Evolutionary conservation across 2,329 filamentous ascomycete species (phyloP), one percentile per base, ranked within the genome.

Genomic region (Huntiella decipiens): DNA sequence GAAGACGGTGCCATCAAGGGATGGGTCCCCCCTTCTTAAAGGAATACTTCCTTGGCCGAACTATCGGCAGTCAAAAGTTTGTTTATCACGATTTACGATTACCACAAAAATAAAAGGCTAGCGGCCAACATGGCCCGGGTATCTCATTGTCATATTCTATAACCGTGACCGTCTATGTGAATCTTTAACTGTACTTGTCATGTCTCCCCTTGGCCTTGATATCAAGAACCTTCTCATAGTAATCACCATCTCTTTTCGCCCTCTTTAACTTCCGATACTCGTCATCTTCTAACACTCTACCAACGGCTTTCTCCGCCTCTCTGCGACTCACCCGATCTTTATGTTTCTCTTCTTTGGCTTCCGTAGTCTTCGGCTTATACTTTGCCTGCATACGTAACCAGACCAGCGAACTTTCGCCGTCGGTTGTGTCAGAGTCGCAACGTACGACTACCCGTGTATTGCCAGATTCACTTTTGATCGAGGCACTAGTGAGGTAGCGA

Each of bases 131-230:
- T 43, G 28, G 19, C 40, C 31, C 11, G 40, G 40, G 40, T 43
- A 43, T 43, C 40, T 34, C 34, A 16, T 43, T 16, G 33, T 36
- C 31, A 43, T 43, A 28, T 33, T 43, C 40, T 43, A 48, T 38
- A 35, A 28, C 19, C 31, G 22, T 8, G 15, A 47, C 44, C 33
- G n/a, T 34, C 16, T 38, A 28, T 28, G 8, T 17, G 28, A 43
- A 6, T 22, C 13, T 31, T 28, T 48, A 53, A 31, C 67, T 65
- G 52, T 70, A 94, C 61, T 93, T 93, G 63, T 94, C 86, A 63
- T 93, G 87, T 64, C 93, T 94, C 47, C 77, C 78, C 66, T 94
- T 94, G 28, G 91, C 80, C 61, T 88, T 91, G 46, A 95, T 67
- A 62, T 92, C 79, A 52, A 96, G 63, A 56, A 95, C 63, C 54